phyloP scores from a whole-genome alignment of 2,329 filamentous ascomycete species.

The Colletotrichum abscissum region DNA sequence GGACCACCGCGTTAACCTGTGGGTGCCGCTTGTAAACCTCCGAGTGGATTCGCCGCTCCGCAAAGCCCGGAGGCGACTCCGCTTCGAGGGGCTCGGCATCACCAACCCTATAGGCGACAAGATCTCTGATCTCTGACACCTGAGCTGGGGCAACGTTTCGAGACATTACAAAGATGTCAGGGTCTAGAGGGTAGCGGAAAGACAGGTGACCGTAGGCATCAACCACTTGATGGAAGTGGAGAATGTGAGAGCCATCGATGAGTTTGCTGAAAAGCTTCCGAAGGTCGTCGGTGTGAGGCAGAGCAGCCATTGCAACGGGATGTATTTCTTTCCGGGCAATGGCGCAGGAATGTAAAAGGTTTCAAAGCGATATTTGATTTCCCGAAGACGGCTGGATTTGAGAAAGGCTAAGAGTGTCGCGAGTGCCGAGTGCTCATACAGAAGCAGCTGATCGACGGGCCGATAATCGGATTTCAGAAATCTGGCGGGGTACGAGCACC shows the following conservation, averaged over 20 bases:
- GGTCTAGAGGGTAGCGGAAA: conserved; percentile 58
- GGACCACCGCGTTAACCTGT: conserved; percentile 52
- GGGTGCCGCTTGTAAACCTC: conserved; percentile 56
- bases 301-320: neutral
- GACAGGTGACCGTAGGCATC: conserved; percentile 68
- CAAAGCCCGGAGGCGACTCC: conserved; percentile 50
- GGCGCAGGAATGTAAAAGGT: neutral
- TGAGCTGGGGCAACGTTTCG: conserved; percentile 58
- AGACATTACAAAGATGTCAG: conserved; percentile 60
- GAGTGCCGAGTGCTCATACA: neutral
- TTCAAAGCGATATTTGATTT: neutral
- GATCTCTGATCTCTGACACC: conserved; percentile 53
- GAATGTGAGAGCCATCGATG: conserved; percentile 61
- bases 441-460: neutral
- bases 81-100: conserved; percentile 54
- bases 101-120: conserved; percentile 57
- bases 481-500: neutral
- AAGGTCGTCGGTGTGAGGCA: neutral
- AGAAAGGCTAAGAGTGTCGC: neutral
- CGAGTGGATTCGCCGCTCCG: conserved; percentile 58
- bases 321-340: neutral
- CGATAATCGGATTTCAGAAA: neutral
- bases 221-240: conserved; percentile 61
- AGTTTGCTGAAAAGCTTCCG: conserved; percentile 39
- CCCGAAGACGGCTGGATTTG: neutral